A percentile compares a stretch with the other conserved stretches of the same genome.
phyloP scores from a whole-genome alignment of 129 eudicot genomes.

The Flaveria brownii region DNA sequence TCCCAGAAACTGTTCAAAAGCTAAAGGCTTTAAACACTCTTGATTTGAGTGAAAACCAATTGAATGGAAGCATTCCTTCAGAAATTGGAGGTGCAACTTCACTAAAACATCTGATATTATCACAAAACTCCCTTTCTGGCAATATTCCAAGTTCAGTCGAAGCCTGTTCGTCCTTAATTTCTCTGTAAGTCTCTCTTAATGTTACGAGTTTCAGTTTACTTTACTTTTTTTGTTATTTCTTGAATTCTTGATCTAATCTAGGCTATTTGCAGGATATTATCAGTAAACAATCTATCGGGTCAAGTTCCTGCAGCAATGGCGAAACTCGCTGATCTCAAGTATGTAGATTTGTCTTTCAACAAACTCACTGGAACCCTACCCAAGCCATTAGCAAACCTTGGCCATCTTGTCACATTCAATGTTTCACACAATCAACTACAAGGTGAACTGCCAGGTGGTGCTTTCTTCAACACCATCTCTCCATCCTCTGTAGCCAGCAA shows the following conservation, averaged over 20 bases:
- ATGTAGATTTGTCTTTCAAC: constrained; percentile 81
- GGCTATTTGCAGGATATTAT: constrained; percentile 54
- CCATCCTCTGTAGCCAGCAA: constrained; percentile 74
- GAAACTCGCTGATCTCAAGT: constrained; percentile 60
- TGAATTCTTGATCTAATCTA: neutral
- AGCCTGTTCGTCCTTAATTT: constrained; percentile 49
- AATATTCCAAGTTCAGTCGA: constrained; percentile 64
- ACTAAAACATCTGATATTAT: constrained; percentile 56
- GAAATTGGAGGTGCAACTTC: constrained; percentile 62
- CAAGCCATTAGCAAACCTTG: constrained; percentile 73
- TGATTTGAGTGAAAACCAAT: constrained; percentile 72
- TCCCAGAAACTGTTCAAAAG: constrained; percentile 59
- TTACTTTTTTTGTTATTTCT: neutral
- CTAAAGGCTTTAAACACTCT: constrained; percentile 55
- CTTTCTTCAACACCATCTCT: constrained; percentile 83
- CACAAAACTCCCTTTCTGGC: constrained; percentile 54
- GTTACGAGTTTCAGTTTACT: neutral
- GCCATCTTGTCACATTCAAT: constrained; percentile 66
- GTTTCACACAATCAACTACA: constrained; percentile 83
- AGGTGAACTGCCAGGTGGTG: constrained; percentile 87
- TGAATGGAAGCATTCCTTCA: constrained; percentile 66
- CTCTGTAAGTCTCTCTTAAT: constrained; percentile 51
- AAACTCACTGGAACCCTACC: constrained; percentile 77
- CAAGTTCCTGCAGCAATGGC: constrained; percentile 62
- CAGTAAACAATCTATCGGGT: constrained; percentile 65